Evolutionary conservation across 768 basidiomycete species (phyloP).

Genomic region (Macrolepiota fuliginosa): DNA sequence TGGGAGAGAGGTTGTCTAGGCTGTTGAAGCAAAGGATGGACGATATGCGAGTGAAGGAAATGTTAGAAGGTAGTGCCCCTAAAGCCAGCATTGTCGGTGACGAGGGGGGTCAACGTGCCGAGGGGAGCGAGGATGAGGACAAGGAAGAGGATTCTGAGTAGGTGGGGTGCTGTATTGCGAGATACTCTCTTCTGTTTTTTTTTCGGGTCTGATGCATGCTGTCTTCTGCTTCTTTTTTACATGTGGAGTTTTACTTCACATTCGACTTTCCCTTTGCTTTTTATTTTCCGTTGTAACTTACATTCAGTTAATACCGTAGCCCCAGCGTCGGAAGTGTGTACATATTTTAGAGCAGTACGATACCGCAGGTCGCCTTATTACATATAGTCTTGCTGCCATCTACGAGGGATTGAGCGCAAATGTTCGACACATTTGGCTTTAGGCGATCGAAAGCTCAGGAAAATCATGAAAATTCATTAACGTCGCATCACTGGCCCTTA

Average conservation of each 20-base stretch:
- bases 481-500: no score
- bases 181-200: neutral
- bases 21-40: slow-evolving; percentile 44
- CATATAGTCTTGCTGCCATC: no score
- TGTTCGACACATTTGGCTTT: no score
- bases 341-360: neutral
- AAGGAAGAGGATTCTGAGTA: neutral
- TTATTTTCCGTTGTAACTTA: neutral
- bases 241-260: neutral
- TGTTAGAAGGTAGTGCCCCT: slow-evolving; percentile 18
- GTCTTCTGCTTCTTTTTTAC: neutral
- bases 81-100: neutral
- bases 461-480: no score
- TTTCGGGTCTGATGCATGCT: neutral
- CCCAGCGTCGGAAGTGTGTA: neutral
- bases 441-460: no score
- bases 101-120: neutral
- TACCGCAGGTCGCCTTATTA: no score
- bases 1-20: slow-evolving; percentile 43
- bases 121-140: neutral
- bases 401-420: no score
- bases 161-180: neutral
- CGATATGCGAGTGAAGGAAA: slow-evolving; percentile 50
- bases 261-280: neutral
- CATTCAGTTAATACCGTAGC: neutral